These are phyloP conservation scores for Colletotrichum simmondsii DNA, from an alignment of 2,329 filamentous ascomycete genomes.

Conservation along the genomic window DNA sequence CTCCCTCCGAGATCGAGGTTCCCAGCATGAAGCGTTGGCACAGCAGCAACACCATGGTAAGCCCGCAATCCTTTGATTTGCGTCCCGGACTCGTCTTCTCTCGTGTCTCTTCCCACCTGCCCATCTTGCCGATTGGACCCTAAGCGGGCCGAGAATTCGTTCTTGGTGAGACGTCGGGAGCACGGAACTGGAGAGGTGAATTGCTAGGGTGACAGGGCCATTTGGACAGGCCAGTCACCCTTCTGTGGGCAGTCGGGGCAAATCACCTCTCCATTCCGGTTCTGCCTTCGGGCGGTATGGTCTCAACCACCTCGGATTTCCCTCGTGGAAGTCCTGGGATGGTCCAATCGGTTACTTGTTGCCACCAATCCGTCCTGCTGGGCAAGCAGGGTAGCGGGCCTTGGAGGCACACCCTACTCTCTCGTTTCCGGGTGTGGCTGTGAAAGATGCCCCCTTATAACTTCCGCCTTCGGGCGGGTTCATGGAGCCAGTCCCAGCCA, in stretches of 20 bases:
- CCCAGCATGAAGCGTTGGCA: not conserved
- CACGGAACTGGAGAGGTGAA: not conserved
- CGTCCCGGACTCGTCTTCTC: constrained; percentile 17
- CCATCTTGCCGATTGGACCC: constrained; percentile 18
- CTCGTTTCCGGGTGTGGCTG: constrained; percentile 22
- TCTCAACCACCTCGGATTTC: constrained; percentile 11
- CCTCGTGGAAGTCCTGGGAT: not conserved
- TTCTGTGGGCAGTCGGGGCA: constrained; percentile 4
- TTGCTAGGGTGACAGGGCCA: not conserved
- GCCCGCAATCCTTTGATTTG: constrained; percentile 16
- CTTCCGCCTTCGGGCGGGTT: not conserved
- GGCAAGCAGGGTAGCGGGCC: constrained; percentile 8
- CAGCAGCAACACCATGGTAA: not conserved
- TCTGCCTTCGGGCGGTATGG: constrained; percentile 8
- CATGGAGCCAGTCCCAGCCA: constrained; percentile 6
- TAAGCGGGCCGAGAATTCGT: not conserved
- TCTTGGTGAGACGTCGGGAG: constrained; percentile 21
- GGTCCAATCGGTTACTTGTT: not conserved
- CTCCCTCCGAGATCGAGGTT: not conserved
- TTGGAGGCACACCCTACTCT: constrained; percentile 16
- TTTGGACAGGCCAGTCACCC: constrained; percentile 4
- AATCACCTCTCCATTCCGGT: constrained; percentile 1
- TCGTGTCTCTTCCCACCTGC: constrained; percentile 10
- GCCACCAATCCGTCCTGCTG: constrained; percentile 2
- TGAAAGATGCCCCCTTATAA: constrained; percentile 2